Conservation (phyloP, 1,284 basidiomycete species). For the Marasmius fiardii region DNA sequence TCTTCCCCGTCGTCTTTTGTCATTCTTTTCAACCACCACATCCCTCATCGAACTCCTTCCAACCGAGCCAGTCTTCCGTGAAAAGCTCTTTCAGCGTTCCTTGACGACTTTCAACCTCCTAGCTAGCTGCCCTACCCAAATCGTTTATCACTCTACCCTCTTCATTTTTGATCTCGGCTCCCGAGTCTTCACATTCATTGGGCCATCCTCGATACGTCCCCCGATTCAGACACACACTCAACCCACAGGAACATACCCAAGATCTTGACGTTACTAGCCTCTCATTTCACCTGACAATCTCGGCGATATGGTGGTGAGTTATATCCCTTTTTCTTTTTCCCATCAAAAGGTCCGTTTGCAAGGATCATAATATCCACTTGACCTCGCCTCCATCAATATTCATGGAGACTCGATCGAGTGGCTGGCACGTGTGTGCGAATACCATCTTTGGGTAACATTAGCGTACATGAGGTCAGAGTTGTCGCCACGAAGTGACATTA, state of each 20-base stretch:
- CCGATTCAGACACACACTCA: not conserved
- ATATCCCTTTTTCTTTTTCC: not conserved
- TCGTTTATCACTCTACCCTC: no score
- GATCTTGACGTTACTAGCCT: not conserved
- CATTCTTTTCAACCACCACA: not conserved
- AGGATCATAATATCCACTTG: not conserved
- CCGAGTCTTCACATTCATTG: no score
- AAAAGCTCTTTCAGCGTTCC: not conserved
- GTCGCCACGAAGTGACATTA: slow-evolving; percentile 1
- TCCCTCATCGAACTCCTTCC: not conserved
- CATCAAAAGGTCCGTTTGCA: not conserved
- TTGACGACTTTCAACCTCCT: not conserved
- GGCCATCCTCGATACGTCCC: not conserved
- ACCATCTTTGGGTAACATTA: slow-evolving; percentile 1
- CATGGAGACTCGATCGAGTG: not conserved
- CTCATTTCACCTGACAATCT: not conserved
- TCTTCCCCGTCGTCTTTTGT: not conserved
- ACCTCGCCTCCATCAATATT: not conserved
- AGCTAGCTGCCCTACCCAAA: not conserved
- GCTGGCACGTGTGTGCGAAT: slow-evolving; percentile 9
- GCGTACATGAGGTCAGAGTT: slow-evolving; percentile 24
- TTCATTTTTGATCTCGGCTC: no score
- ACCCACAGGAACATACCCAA: no score
- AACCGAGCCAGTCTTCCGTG: not conserved
- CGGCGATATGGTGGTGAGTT: slow-evolving; percentile 10